These are phyloP conservation scores for Aspergillus pseudotamarii DNA, from an alignment of 2,329 filamentous ascomycete genomes.

Conservation along the genomic window DNA sequence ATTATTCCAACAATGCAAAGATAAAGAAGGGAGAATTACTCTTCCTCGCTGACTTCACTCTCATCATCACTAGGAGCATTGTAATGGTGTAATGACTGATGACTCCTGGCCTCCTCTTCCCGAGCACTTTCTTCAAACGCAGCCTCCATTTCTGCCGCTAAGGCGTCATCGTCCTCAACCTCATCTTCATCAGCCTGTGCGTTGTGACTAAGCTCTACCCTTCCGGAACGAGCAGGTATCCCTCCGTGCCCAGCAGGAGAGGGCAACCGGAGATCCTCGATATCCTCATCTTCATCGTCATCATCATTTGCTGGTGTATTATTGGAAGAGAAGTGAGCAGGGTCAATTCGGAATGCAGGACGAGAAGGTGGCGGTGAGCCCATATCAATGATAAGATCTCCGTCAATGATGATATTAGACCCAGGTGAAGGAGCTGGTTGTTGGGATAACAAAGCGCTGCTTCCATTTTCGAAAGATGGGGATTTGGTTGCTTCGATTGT, in stretches of 20 bases:
- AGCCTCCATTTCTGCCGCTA: slow-evolving; percentile 62
- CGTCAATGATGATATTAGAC: slow-evolving; percentile 51
- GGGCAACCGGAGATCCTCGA: slow-evolving; percentile 41
- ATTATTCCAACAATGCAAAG: slow-evolving; percentile 2
- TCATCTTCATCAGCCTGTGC: slow-evolving; percentile 34
- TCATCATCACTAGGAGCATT: slow-evolving; percentile 54
- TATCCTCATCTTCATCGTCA: slow-evolving; percentile 43
- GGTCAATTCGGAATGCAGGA: slow-evolving; percentile 42
- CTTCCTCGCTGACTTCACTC: slow-evolving; percentile 69
- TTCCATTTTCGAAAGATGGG: slow-evolving; percentile 36
- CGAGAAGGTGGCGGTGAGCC: slow-evolving; percentile 48
- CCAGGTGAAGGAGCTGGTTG: slow-evolving; percentile 38
- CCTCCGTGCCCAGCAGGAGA: slow-evolving; percentile 36
- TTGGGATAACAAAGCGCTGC: slow-evolving; percentile 31
- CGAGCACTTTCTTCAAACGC: slow-evolving; percentile 50
- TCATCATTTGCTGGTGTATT: slow-evolving; percentile 41
- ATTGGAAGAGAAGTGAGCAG: slow-evolving; percentile 46
- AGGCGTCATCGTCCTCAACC: slow-evolving; percentile 51
- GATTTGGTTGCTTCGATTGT: slow-evolving; percentile 29
- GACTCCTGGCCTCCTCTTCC: slow-evolving; percentile 44
- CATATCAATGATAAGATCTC: slow-evolving; percentile 53
- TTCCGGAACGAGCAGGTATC: slow-evolving; percentile 15
- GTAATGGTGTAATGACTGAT: slow-evolving; percentile 35
- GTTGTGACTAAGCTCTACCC: slow-evolving; percentile 17
- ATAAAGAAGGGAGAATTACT: slow-evolving; percentile 42